Evolutionary conservation across 2,329 filamentous ascomycete species (phyloP).

Genomic region (Pseudocercospora eumusae): DNA sequence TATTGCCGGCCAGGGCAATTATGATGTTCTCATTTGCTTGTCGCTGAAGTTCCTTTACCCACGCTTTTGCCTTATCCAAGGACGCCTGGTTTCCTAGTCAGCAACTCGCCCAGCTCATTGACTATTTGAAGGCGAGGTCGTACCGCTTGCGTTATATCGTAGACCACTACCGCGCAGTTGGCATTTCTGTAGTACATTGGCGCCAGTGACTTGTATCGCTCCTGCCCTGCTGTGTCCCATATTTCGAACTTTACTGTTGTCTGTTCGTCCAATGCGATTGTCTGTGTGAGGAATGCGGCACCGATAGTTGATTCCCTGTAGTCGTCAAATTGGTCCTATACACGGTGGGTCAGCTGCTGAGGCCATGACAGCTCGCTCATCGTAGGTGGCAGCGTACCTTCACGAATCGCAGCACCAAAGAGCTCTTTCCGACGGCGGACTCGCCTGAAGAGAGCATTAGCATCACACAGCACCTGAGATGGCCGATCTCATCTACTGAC

Average conservation of each 20-base stretch:
- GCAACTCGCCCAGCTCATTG: conserved; percentile 20
- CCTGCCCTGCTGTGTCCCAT: conserved; percentile 98
- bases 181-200: conserved; percentile 99
- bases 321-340: conserved; percentile 95
- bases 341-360: conserved; percentile 8
- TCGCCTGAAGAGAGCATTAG: conserved; percentile 66
- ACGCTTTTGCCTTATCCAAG: conserved; percentile 97
- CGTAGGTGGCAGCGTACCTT: conserved; percentile 63
- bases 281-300: conserved; percentile 97
- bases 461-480: conserved; percentile 37
- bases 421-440: conserved; percentile 99
- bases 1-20: conserved; percentile 96
- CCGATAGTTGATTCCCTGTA: conserved; percentile 98
- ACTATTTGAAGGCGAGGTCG: conserved; percentile 39
- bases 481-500: conserved; percentile 56
- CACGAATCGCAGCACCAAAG: conserved; percentile 94
- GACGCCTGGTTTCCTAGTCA: conserved; percentile 66
- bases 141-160: conserved; percentile 99
- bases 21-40: conserved; percentile 99
- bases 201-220: conserved; percentile 97
- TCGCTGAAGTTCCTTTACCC: conserved; percentile 98
- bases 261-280: conserved; percentile 94
- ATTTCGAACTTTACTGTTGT: conserved; percentile 99
- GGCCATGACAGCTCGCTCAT: neutral
- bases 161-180: conserved; percentile 98